phyloP scores from a whole-genome alignment of 106 monocot genomes.

The Platanthera guangdongensis region DNA sequence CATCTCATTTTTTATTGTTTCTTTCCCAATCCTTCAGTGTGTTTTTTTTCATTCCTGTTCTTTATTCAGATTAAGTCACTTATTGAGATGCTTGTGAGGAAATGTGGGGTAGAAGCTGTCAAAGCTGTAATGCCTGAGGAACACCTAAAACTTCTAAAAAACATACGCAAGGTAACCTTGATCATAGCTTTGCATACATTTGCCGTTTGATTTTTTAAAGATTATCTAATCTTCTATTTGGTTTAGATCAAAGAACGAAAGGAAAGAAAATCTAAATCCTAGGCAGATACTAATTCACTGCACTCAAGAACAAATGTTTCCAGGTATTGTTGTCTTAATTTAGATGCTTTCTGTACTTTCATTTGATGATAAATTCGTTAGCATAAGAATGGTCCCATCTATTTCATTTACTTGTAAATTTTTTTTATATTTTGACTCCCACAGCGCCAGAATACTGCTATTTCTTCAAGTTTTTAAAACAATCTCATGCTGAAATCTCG shows the following conservation, averaged over 20 bases:
- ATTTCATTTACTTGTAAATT: not conserved
- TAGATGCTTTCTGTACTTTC: not conserved
- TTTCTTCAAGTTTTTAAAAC: no score
- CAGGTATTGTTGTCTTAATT: constrained; percentile 26
- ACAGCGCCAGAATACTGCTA: not conserved
- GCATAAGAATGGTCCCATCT: not conserved
- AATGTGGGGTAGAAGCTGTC: constrained; percentile 95
- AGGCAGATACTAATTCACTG: constrained; percentile 39
- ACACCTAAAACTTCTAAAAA: constrained; percentile 85
- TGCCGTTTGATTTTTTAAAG: not conserved
- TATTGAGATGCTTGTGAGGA: constrained; percentile 83
- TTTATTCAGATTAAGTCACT: constrained; percentile 54
- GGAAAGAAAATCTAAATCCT: constrained; percentile 62
- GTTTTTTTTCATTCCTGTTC: not conserved
- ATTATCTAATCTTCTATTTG: not conserved
- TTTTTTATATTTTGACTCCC: no score
- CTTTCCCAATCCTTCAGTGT: not conserved
- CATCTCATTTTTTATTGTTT: not conserved
- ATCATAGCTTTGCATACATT: not conserved
- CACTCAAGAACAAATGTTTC: constrained; percentile 48
- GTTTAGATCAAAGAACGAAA: constrained; percentile 61
- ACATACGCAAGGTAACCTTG: constrained; percentile 68
- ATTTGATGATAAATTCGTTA: not conserved
- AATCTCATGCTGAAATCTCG: no score
- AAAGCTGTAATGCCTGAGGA: constrained; percentile 91